phyloP scores from a whole-genome alignment of 345 rosid species.

The Theobroma cacao region DNA sequence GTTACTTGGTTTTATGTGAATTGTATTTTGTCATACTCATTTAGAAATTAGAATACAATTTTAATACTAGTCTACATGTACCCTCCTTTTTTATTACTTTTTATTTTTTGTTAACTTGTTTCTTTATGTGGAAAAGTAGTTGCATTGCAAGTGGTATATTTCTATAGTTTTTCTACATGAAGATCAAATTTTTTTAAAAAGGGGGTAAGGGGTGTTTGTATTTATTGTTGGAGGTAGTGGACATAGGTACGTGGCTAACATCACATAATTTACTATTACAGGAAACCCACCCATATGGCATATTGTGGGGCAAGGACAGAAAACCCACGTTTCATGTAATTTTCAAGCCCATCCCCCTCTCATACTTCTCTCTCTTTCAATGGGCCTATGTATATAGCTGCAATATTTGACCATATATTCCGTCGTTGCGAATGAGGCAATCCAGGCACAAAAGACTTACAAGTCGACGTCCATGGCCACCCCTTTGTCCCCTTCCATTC shows the following conservation, averaged over 20 bases:
- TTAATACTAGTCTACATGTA: no score
- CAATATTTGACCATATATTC: constrained; percentile 41
- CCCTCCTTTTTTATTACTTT: no score
- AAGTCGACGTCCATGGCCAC: constrained; percentile 21
- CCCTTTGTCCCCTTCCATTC: background rate
- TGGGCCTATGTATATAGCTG: constrained; percentile 19
- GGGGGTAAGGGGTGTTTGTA: background rate
- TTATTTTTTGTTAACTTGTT: background rate
- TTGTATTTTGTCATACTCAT: no score
- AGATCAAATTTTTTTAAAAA: background rate
- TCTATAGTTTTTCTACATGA: background rate
- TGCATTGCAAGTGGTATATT: background rate
- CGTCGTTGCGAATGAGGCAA: constrained; percentile 7
- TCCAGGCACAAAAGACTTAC: background rate
- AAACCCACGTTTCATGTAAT: constrained; percentile 20
- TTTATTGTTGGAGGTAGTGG: constrained; percentile 18
- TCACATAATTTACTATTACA: constrained; percentile 22
- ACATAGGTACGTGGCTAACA: constrained; percentile 41
- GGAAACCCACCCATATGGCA: constrained; percentile 28
- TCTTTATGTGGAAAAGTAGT: background rate
- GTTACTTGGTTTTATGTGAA: background rate
- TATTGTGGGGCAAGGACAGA: constrained; percentile 11
- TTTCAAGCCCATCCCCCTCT: constrained; percentile 17
- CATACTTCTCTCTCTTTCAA: background rate
- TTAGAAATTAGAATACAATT: no score